Evolutionary conservation across 139 green algal genomes (phyloP).

Genomic region (Raphidocelis subcapitata): DNA sequence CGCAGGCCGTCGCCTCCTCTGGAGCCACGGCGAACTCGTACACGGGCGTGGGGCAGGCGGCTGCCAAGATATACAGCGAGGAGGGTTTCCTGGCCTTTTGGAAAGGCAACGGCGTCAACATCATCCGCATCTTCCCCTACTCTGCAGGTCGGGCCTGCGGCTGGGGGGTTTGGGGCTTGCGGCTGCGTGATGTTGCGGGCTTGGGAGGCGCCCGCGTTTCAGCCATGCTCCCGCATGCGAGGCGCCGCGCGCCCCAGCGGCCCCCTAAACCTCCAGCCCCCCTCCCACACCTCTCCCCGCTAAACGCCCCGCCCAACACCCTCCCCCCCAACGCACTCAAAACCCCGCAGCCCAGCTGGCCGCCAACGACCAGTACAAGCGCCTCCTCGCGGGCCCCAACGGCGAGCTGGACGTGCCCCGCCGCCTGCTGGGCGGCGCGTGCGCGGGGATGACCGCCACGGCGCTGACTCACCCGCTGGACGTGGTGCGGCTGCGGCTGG

Average conservation of each 20-base stretch:
- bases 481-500: constrained; percentile 82
- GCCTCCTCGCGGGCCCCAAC: constrained; percentile 49
- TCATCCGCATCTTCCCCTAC: constrained; percentile 95
- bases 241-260: no score
- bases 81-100: constrained; percentile 90
- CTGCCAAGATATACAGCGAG: constrained; percentile 82
- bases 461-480: constrained; percentile 95
- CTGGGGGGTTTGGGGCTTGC: no score
- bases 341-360: constrained; percentile 48
- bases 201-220: no score
- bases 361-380: constrained; percentile 86
- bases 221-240: no score
- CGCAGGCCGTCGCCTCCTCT: constrained; percentile 36
- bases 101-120: constrained; percentile 93
- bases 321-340: no score
- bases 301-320: no score
- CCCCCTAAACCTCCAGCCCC: no score
- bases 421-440: constrained; percentile 78
- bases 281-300: no score
- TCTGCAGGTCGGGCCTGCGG: constrained; percentile 52
- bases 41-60: constrained; percentile 84
- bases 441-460: constrained; percentile 94
- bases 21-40: constrained; percentile 58
- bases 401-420: constrained; percentile 66
- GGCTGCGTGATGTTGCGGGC: not conserved